Base-by-base conservation (phyloP, 2,329 filamentous ascomycete species). In the Volutella citrinella region DNA sequence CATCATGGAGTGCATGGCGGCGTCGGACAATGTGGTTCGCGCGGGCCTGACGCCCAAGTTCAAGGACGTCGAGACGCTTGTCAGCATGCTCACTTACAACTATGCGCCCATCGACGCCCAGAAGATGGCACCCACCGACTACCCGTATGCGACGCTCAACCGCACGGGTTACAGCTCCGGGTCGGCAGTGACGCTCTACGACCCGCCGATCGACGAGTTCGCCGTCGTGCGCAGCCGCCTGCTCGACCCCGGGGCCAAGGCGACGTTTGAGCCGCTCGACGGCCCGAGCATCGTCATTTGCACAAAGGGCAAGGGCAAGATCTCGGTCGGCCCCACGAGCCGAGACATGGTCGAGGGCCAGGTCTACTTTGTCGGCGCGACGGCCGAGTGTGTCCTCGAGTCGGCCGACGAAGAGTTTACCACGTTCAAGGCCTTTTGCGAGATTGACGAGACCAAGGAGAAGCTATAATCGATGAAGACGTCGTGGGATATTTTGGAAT, bases 1-100 rank as follows among this genome's bases (percentile, higher is more conserved):
- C 56, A 95, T 98, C 50, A 89, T 98, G 59, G 93, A 98, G 66
- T 98, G 93, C 71, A 98, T 98, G 93, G 93, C 93, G 0, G 84
- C 88, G 8, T 95, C 87, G n/a, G 93, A 98, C 74, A 98, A 98
- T 49, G 93, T 98, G 21, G 90, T 98, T 32, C 88, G 93, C 36
- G 93, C 93, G 0, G 93, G 93, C 26, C 93, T 98, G 64, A 98
- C 93, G 0, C 93, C 93, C 36, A 98, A 98, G 61, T 98, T 95
- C 76, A 96, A 97, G 68, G 93, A 98, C 51, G 87, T 97, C 15
- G 68, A 81, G 34, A 97, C 89, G 1, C 73, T 98, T 10, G 88
- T 91, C 20, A 75, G 80, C 42, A 95, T 95, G 82, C 69, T 98
- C 48, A 98, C 93, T 0, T 98, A 98, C 70, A 87, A 82, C 51